These are phyloP conservation scores for Trametes meyenii DNA, from an alignment of 768 basidiomycete genomes.

Conservation along the genomic window DNA sequence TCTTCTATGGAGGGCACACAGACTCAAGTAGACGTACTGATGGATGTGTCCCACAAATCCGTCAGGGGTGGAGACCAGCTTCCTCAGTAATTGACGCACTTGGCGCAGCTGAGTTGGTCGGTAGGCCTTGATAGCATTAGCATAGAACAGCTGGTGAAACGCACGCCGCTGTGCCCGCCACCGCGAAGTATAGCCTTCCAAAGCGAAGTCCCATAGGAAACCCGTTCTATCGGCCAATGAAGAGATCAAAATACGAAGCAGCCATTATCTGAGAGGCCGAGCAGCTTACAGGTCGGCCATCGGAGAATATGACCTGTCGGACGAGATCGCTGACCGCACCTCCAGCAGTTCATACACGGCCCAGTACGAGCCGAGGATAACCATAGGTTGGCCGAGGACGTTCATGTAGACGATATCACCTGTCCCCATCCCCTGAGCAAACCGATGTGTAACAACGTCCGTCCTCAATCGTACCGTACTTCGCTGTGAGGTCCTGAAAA, in stretches of 20 bases:
- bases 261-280: too few species aligned
- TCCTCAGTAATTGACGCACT: slow-evolving; percentile 1
- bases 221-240: neutral
- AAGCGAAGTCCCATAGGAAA: slow-evolving; percentile 6
- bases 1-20: neutral
- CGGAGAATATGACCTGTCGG: neutral
- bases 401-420: slow-evolving; percentile 18
- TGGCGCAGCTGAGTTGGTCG: slow-evolving; percentile 9
- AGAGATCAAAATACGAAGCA: neutral
- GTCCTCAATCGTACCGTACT: slow-evolving; percentile 4
- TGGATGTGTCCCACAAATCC: slow-evolving; percentile 6
- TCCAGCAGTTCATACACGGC: slow-evolving; percentile 10
- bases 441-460: neutral
- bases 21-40: neutral
- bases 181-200: slow-evolving; percentile 1
- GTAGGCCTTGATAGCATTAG: slow-evolving; percentile 7
- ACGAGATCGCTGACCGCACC: slow-evolving; percentile 3
- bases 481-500: slow-evolving; percentile 9
- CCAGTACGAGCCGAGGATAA: slow-evolving; percentile 12
- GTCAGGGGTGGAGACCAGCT: slow-evolving; percentile 3
- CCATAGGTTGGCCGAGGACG: slow-evolving; percentile 10
- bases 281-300: slow-evolving; percentile 9
- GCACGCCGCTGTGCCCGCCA: slow-evolving; percentile 23
- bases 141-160: slow-evolving; percentile 22
- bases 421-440: neutral